Base-by-base conservation (phyloP, 108 stramenopile species). In the Discostella pseudostelligera region DNA sequence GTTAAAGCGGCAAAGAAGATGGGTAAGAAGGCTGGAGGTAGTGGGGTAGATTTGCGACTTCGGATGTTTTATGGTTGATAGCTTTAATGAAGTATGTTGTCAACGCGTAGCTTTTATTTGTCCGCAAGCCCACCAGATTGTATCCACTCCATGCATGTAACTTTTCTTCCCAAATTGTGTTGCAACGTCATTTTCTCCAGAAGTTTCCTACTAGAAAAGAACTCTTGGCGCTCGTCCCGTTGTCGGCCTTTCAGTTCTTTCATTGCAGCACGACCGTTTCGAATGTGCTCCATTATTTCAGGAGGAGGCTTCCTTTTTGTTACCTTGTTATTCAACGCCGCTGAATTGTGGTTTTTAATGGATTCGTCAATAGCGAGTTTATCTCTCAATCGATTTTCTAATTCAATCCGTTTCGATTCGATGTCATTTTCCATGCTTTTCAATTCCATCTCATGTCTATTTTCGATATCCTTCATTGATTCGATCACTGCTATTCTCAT, bases 1-100 rank as follows among this genome's bases (percentile, higher is more conserved):
- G 86, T 24, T n/a, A 69, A 91, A 63, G 82, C 84, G 20, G 80
- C 85, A 32, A 95, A 95, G 85, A 95, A 95, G 78, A 86, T 81
- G 53, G 83, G 81, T 25, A 93, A 91, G 68, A 81, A 72, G 45
- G 67, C 70, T 24, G 89, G 88, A 14, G 65, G 87, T 63, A 89
- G 94, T 5, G 87, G 86, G n/a, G 89, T 32, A 32, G 32, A 32
- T 5, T 32, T 4, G 32, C 5, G 32, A 32, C 32, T 32, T 32
- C n/a, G n/a, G n/a, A n/a, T n/a, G n/a, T n/a, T n/a, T n/a, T n/a
- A n/a, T n/a, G n/a, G n/a, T n/a, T n/a, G 5, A 32, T 32, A 32
- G 3, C 32, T 32, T 32, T 32, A 5, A 32, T 5, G 32, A 32
- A 5, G 3, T 32, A 5, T 32, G 5, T 32, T 32, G 32, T 32